These are phyloP conservation scores for Lactarius sp. DNA, from an alignment of 768 basidiomycete species.

Conservation along the genomic window DNA sequence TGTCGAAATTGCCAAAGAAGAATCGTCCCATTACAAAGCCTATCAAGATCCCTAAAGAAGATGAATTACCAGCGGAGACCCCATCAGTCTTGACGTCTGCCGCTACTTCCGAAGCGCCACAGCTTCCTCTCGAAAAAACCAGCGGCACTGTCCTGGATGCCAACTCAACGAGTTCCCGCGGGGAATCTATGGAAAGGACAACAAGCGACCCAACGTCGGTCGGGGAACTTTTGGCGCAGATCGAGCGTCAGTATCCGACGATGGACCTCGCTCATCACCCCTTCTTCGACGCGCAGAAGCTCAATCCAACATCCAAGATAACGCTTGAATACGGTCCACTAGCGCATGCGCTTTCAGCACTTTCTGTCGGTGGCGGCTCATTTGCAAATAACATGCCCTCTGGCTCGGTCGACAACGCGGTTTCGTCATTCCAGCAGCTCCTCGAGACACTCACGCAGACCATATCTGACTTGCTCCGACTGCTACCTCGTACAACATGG, in stretches of 20 bases:
- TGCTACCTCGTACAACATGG: constrained; percentile 86
- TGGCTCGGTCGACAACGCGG: constrained; percentile 86
- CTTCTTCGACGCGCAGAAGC: constrained; percentile 67
- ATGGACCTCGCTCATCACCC: constrained; percentile 67
- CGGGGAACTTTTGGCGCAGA: constrained; percentile 62
- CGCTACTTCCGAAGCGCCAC: constrained; percentile 45
- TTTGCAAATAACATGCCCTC: constrained; percentile 81
- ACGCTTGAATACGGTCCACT: constrained; percentile 81
- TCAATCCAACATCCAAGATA: constrained; percentile 73
- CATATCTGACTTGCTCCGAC: constrained; percentile 78
- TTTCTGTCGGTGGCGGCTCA: constrained; percentile 81
- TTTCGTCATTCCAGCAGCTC: constrained; percentile 84
- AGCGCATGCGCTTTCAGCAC: constrained; percentile 79
- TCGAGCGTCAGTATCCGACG: constrained; percentile 53
- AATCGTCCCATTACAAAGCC: constrained; percentile 60
- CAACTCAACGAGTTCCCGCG: constrained; percentile 53
- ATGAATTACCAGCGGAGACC: constrained; percentile 40
- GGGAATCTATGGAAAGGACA: constrained; percentile 53
- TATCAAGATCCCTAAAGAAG: constrained; percentile 58
- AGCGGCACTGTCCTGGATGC: constrained; percentile 37
- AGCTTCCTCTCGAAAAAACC: constrained; percentile 33
- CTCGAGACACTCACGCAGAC: constrained; percentile 87
- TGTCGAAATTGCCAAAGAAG: constrained; percentile 83
- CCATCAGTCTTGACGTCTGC: constrained; percentile 42
- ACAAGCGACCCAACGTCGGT: constrained; percentile 48